phyloP scores from a whole-genome alignment of 345 rosid species.

The Bruguiera gymnorhiza region DNA sequence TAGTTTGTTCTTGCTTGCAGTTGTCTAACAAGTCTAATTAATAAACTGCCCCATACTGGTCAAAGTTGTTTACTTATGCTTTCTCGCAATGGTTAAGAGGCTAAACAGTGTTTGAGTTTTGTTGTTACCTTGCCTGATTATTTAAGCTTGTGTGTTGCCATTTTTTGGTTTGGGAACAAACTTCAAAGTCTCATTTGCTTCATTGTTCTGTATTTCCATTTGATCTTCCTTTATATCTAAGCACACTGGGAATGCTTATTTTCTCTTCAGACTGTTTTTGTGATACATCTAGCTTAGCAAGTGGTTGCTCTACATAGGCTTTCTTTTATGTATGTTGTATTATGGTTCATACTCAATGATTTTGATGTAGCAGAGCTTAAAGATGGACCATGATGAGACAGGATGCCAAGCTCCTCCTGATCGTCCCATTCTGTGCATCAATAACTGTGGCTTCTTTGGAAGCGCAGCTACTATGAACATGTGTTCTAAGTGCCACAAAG shows the following conservation, averaged over 20 bases:
- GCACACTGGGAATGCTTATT: neutral
- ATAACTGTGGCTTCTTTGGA: slow-evolving; percentile 93
- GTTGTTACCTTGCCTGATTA: no score
- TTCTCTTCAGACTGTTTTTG: neutral
- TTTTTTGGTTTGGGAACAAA: neutral
- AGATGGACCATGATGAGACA: slow-evolving; percentile 90
- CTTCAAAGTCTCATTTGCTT: no score
- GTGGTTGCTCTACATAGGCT: neutral
- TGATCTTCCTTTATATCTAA: neutral
- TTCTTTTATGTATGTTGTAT: neutral
- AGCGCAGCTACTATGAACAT: slow-evolving; percentile 89
- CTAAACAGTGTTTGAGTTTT: no score
- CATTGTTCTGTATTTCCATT: no score
- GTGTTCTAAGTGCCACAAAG: slow-evolving; percentile 97
- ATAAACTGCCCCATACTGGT: no score
- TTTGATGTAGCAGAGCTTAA: slow-evolving; percentile 39
- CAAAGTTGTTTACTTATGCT: no score
- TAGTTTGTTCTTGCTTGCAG: no score
- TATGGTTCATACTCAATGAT: neutral
- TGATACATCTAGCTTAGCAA: neutral
- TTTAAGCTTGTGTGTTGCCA: neutral
- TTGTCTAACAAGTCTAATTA: no score
- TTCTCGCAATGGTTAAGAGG: no score
- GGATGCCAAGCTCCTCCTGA: slow-evolving; percentile 93
- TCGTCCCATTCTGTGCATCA: slow-evolving; percentile 67